phyloP scores from a whole-genome alignment of 2,329 filamentous ascomycete species.

The Ophiocordyceps sinensis region DNA sequence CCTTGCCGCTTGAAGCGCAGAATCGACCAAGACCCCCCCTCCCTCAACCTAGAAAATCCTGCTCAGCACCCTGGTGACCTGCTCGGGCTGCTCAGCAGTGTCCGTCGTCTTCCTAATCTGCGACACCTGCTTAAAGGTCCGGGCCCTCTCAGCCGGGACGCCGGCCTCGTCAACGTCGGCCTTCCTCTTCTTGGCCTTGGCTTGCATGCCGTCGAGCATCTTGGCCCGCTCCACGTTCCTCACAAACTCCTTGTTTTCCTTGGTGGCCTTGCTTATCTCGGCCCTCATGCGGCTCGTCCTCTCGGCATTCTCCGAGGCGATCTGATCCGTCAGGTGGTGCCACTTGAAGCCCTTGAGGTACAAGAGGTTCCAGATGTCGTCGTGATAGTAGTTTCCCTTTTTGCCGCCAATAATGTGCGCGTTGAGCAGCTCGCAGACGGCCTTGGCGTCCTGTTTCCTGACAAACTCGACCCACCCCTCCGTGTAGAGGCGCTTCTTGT shows the following conservation, averaged over 20 bases:
- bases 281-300: constrained; percentile 59
- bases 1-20: background rate
- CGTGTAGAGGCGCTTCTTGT: constrained; percentile 68
- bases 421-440: constrained; percentile 63
- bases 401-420: constrained; percentile 68
- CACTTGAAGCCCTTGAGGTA: constrained; percentile 80
- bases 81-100: constrained; percentile 33
- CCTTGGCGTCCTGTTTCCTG: constrained; percentile 61
- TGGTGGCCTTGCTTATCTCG: constrained; percentile 60
- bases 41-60: constrained; percentile 40
- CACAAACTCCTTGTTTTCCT: constrained; percentile 71
- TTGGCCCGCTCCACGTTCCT: constrained; percentile 67
- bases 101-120: constrained; percentile 35
- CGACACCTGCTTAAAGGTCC: constrained; percentile 53
- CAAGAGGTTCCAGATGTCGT: constrained; percentile 74
- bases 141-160: constrained; percentile 11
- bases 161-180: constrained; percentile 10
- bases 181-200: constrained; percentile 32
- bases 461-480: constrained; percentile 82
- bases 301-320: constrained; percentile 69
- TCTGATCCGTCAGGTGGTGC: constrained; percentile 61
- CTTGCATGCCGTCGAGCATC: constrained; percentile 61
- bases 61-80: constrained; percentile 45
- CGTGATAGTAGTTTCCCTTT: constrained; percentile 70
- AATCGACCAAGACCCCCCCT: no score